A percentile compares a stretch with the other conserved stretches of the same genome.
phyloP scores from a whole-genome alignment of 768 basidiomycete species.

The Serendipita sp. region DNA sequence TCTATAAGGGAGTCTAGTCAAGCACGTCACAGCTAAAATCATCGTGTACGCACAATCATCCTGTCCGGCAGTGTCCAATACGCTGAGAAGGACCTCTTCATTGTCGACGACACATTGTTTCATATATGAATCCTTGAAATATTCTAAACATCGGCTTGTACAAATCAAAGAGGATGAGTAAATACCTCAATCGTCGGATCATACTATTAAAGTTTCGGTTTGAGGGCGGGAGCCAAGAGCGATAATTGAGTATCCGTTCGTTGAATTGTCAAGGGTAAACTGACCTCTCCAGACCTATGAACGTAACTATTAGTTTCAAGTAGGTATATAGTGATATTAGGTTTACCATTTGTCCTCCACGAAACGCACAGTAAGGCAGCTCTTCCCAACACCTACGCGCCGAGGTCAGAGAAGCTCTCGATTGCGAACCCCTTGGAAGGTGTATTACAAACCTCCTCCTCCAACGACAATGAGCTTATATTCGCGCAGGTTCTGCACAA shows the following conservation, averaged over 20 bases:
- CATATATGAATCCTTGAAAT: conserved; percentile 71
- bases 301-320: too few relatives aligned
- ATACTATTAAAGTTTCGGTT: not conserved
- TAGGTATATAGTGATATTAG: too few relatives aligned
- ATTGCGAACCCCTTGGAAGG: too few relatives aligned
- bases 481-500: conserved; percentile 66
- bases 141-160: not conserved
- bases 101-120: conserved; percentile 97
- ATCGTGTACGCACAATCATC: conserved; percentile 86
- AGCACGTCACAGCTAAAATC: not conserved
- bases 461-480: conserved; percentile 99
- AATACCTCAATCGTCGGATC: not conserved
- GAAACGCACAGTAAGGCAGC: not conserved
- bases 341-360: not conserved
- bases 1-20: not conserved
- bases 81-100: conserved; percentile 90
- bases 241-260: too few relatives aligned
- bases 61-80: conserved; percentile 93
- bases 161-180: not conserved
- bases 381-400: not conserved
- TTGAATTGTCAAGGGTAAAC: too few relatives aligned
- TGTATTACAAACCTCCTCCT: conserved; percentile 63
- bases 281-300: too few relatives aligned
- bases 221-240: not conserved
- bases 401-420: too few relatives aligned